phyloP scores from a whole-genome alignment of 2,329 filamentous ascomycete species.

The Teratosphaeria nubilosa region DNA sequence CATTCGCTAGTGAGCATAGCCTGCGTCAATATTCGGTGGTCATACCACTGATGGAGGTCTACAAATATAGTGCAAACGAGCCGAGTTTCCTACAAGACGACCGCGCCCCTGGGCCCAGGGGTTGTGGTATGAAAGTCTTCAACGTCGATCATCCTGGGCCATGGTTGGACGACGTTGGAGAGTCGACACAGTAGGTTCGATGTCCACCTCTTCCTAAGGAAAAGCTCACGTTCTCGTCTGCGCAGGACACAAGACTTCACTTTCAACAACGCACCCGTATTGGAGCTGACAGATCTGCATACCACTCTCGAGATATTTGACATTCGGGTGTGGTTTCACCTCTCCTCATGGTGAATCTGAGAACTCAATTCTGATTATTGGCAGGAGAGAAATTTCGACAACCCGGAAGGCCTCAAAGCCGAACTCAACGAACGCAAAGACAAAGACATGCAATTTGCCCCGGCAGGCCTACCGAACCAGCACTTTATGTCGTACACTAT shows the following conservation, averaged over 20 bases:
- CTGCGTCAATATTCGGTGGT: background rate
- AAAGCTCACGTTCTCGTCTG: background rate
- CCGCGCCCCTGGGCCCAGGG: constrained; percentile 11
- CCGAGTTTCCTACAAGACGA: constrained; percentile 15
- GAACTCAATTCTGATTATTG: background rate
- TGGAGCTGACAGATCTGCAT: constrained; percentile 24
- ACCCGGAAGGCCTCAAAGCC: constrained; percentile 5
- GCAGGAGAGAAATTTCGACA: background rate
- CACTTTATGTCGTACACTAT: constrained; percentile 28
- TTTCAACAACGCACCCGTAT: constrained; percentile 25
- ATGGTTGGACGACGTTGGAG: constrained; percentile 8
- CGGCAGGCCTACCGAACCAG: constrained; percentile 26
- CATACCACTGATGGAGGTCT: constrained; percentile 2
- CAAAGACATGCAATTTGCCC: constrained; percentile 5
- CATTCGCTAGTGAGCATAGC: background rate
- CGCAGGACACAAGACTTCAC: constrained; percentile 20
- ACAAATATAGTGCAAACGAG: constrained; percentile 12
- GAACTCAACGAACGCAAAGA: constrained; percentile 23
- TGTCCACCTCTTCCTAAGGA: background rate
- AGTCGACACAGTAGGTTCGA: background rate
- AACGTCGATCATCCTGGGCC: constrained; percentile 8
- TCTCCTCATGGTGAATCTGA: constrained; percentile 17
- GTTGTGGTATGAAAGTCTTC: constrained; percentile 15
- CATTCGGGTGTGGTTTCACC: constrained; percentile 15
- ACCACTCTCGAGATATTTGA: constrained; percentile 25